Base-by-base conservation (phyloP, 2,329 filamentous ascomycete genomes). In the Colletotrichum viniferum region DNA sequence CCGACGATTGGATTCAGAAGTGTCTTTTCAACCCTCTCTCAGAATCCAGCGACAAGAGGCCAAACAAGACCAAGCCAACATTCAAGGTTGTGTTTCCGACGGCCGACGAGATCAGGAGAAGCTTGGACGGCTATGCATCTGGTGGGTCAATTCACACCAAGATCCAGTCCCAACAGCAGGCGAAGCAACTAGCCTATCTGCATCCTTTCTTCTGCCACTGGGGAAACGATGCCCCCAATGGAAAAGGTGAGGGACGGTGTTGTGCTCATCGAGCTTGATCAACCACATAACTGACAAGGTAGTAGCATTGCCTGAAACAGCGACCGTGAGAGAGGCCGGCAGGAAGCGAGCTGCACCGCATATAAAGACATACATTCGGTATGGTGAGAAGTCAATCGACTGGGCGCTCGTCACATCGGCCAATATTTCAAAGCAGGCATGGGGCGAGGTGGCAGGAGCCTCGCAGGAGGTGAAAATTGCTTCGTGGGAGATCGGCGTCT, bases 321-420 rank as follows among this genome's bases (percentile, higher is more conserved):
- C 74, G 1, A 30, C 56, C 3, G 66, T 82, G 2, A 81, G 80
- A 7, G 87, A 93, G 76, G 90, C 91, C 10, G 92, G 93, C 2
- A 88, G 94, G 69, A 87, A 90, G 63, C 88, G 91, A 34, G 95
- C 95, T 21, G 95, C 95, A 1, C 96, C 96, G 0, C 96, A 98
- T 79, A 94, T 98, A 81, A 98, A 98, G 83, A 98, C 95, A 0
- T 98, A 97, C 80, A 92, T 96, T 60, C 91, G 94, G 6, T 96
- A 89, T 78, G 84, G 86, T 69, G 78, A 82, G n/a, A 80, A 85
- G 21, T 83, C 84, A 0, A 92, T 97, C 52, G 94, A 97, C 80
- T 98, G 96, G 96, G 95, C 94, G 3, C 87, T 98, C 77, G 82
- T 97, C 3, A 97, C 95, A 0, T 97, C 94, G n/a, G 95, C 96